Evolutionary conservation across 768 basidiomycete species (phyloP), one percentile per base, ranked within the genome.

Genomic region (Harrya chromipes): DNA sequence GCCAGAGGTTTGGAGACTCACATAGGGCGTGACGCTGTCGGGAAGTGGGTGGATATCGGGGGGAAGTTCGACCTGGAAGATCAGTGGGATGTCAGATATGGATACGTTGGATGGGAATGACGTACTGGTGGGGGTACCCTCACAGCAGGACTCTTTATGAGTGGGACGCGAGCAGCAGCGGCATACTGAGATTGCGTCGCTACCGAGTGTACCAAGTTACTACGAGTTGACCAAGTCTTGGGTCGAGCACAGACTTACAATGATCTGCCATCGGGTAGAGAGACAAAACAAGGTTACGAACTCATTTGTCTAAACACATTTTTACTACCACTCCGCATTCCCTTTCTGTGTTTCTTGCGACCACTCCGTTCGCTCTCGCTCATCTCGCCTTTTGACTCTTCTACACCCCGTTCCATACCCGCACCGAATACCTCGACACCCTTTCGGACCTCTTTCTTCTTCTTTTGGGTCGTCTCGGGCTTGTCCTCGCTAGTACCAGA

Each of bases 1-100:
- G 20, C 20, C 38, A 39, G 48, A 6, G 38, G 35, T 45, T 36
- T 44, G 1, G 26, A 6, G 13, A 67, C 82, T 59, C 57, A 94
- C 95, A 65, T 98, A 98, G 54, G 90, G 81, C 2, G 83, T 84
- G 4, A 98, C 85, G 31, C 87, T 88, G 21, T 94, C 90, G 4
- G 95, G 95, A 1, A 98, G 76, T 0, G 95, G 95, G 58, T 97
- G 94, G 20, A 98, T 92, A 61, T 97, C 94, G 40, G 80, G 86
- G 4, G 95, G 92, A 4, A 93, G 74, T 55, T 86, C 78, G 23
- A 97, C 82, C 94, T 97, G 50, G n/a, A 26, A 35, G 31, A 20
- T n/a, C 16, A 17, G n/a, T 3, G 23, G n/a, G 10, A 35, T 0
- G 21, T 56, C 34, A 52, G 53, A 37, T 21, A 12, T 23, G n/a